Conservation (phyloP, 768 basidiomycete genomes). For the Suillus plorans region DNA sequence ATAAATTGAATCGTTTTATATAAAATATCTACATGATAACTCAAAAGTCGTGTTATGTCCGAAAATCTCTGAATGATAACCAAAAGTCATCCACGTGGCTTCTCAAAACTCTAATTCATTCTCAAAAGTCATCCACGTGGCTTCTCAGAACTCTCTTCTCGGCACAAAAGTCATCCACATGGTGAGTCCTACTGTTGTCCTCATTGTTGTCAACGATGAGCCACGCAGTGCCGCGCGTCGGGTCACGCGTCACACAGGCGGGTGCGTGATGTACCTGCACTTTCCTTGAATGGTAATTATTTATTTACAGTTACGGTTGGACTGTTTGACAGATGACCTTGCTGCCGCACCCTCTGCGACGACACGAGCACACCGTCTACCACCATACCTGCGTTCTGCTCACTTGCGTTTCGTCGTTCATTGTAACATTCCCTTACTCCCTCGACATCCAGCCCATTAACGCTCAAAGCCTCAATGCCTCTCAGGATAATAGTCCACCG, state of each 20-base stretch:
- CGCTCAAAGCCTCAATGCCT: not conserved
- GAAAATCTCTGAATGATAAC: not conserved
- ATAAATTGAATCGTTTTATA: no score
- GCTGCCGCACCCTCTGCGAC: not conserved
- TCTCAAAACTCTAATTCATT: not conserved
- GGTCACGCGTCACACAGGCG: not conserved
- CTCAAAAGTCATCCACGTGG: no score
- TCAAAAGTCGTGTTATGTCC: not conserved
- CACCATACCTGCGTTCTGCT: not conserved
- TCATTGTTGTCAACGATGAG: not conserved
- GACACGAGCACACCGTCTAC: not conserved
- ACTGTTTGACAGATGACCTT: no score
- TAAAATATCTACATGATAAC: not conserved
- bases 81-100: not conserved
- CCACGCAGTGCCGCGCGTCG: not conserved
- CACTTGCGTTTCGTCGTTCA: not conserved
- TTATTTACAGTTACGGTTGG: not conserved
- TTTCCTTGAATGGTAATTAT: not conserved
- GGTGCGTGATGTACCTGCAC: not conserved
- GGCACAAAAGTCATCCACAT: no score
- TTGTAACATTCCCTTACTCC: not conserved
- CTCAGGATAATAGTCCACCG: constrained; percentile 16
- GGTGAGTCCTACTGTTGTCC: no score
- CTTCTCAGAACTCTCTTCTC: no score
- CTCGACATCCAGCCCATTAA: not conserved